phyloP scores from a whole-genome alignment of 2,329 filamentous ascomycete genomes.

The Cylindrodendrum hubeiense region DNA sequence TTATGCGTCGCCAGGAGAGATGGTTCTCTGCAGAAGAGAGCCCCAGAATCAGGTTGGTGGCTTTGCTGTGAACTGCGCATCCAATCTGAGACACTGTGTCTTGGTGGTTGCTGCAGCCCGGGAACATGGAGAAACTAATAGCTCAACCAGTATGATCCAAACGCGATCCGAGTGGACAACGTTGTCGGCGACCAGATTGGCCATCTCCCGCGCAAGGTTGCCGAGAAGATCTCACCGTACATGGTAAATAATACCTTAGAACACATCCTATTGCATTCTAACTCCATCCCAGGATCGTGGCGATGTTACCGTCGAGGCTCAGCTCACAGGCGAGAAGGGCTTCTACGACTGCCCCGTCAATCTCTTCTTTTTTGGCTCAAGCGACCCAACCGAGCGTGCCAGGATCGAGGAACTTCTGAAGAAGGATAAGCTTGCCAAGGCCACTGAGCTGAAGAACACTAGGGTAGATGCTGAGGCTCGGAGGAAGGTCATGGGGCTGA shows the following conservation, averaged over 20 bases:
- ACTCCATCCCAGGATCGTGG: constrained; percentile 63
- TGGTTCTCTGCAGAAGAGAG: constrained; percentile 73
- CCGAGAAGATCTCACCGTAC: constrained; percentile 79
- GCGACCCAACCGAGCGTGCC: constrained; percentile 63
- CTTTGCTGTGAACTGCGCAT: background rate
- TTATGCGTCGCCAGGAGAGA: constrained; percentile 71
- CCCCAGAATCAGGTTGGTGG: constrained; percentile 68
- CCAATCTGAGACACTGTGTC: background rate
- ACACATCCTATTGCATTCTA: constrained; percentile 10
- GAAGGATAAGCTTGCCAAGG: constrained; percentile 72
- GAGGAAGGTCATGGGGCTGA: constrained; percentile 58
- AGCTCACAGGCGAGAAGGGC: constrained; percentile 75
- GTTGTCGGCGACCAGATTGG: constrained; percentile 82
- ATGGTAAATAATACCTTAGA: constrained; percentile 60
- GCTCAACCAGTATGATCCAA: constrained; percentile 70
- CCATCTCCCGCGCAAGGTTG: constrained; percentile 77
- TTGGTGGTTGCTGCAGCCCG: background rate
- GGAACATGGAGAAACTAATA: constrained; percentile 5
- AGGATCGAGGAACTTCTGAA: constrained; percentile 73
- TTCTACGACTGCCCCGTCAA: constrained; percentile 79
- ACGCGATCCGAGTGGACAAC: constrained; percentile 85
- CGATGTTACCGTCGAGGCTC: constrained; percentile 75
- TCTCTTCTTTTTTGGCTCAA: constrained; percentile 77
- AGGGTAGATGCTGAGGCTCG: constrained; percentile 65
- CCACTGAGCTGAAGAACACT: constrained; percentile 67